phyloP scores from a whole-genome alignment of 169 alveolate genomes.

The Neospora caninum region DNA sequence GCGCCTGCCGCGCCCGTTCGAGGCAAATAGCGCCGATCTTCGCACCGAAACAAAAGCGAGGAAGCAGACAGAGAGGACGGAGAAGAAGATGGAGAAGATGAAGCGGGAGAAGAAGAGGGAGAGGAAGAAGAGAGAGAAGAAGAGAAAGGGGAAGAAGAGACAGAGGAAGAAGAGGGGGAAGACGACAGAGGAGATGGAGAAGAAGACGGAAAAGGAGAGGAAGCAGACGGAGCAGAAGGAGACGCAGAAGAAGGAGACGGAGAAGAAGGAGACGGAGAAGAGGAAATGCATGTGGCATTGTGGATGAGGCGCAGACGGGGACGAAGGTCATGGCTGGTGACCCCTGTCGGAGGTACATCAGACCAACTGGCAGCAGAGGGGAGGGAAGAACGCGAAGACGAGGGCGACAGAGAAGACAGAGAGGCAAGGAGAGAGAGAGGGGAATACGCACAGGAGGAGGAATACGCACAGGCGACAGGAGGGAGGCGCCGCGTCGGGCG shows the following conservation, averaged over 20 bases:
- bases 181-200: not conserved
- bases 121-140: not conserved
- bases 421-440: not conserved
- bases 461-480: not conserved
- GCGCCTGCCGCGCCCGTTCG: slow-evolving; percentile 6
- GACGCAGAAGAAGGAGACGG: not conserved
- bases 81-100: not conserved
- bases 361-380: not conserved
- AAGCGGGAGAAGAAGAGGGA: not conserved
- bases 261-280: not conserved
- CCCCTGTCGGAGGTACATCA: no score
- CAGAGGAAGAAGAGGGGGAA: not conserved
- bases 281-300: not conserved
- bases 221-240: not conserved
- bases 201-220: not conserved
- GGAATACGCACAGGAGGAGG: not conserved
- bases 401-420: not conserved
- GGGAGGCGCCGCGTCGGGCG: not conserved
- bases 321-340: no score
- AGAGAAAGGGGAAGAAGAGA: not conserved
- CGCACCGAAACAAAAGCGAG: not conserved
- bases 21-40: not conserved
- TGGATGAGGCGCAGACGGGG: no score
- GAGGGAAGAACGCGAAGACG: not conserved
- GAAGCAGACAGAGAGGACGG: not conserved